Evolutionary conservation across 73 alveolate genomes (phyloP), one percentile per base, ranked within the genome.

Genomic region (Paraurostyla sp.): DNA sequence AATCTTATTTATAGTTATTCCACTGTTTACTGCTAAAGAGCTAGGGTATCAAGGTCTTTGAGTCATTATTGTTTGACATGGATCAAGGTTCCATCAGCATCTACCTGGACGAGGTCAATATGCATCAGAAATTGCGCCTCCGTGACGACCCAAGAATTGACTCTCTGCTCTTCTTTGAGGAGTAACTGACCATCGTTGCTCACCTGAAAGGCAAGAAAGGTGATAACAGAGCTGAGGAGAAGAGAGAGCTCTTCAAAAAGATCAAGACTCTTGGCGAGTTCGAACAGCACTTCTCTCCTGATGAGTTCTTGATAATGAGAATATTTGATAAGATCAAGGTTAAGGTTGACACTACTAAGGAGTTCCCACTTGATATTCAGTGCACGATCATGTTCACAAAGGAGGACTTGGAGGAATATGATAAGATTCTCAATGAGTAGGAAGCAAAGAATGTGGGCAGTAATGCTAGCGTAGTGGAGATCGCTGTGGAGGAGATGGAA

Each of bases 311-410:
- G 78, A 29, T 62, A 50, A 45, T 89, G 36, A 57, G 63, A 36
- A 57, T 85, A 48, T 87, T 94, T 59, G 96, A 94, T 62, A 30
- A 82, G 13, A 78, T 94, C 9, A 78, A 63, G 49, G 94, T 94
- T 43, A 94, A 78, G 73, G 89, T 94, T 0, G 83, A 57, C 71
- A 59, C 93, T 0, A 83, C 83, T 15, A 93, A 92, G 49, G 88
- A 90, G 46, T 56, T 75, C 48, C 96, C 98, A 4, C 85, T 94
- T 20, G 96, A 94, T 82, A 73, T 92, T 30, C 85, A 81, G 81
- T 94, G 98, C 75, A 46, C 69, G 13, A n/a, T 75, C 22, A 36
- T 75, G 22, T 75, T 15, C 33, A 22, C 87, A 1, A 25, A 75
- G 51, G 87, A 75, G 29, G 87, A 75, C 33, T 15, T 22, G 22